Conservation (phyloP, 2,329 filamentous ascomycete genomes). For the Microsporum ferrugineum region DNA sequence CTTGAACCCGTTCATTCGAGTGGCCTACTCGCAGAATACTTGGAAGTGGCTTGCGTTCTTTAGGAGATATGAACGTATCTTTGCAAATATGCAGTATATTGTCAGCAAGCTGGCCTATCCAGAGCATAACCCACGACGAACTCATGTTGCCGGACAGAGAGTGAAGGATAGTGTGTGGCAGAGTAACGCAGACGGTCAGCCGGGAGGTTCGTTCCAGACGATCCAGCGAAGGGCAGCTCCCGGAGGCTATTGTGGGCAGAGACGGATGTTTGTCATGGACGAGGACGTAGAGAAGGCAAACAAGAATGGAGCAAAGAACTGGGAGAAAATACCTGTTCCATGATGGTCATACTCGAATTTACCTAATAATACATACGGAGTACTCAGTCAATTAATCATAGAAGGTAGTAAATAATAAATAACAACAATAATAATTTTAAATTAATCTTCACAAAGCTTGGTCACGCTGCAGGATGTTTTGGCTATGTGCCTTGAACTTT, state of each 20-base stretch:
- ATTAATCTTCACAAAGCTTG: neutral
- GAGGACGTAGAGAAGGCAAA: constrained; percentile 7
- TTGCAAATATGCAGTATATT: constrained; percentile 11
- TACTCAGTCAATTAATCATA: neutral
- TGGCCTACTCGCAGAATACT: constrained; percentile 7
- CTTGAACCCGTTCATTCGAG: constrained; percentile 9
- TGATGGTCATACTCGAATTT: neutral
- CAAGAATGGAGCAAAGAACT: constrained; percentile 7
- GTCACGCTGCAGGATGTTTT: neutral
- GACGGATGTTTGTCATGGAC: constrained; percentile 11
- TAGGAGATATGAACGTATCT: constrained; percentile 9
- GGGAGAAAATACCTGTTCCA: constrained; percentile 9
- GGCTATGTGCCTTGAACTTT: neutral
- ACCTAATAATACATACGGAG: neutral
- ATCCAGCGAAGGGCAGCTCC: constrained; percentile 4
- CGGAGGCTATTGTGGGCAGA: constrained; percentile 11
- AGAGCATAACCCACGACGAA: constrained; percentile 11
- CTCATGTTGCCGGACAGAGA: constrained; percentile 3
- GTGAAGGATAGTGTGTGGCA: constrained; percentile 6
- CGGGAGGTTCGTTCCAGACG: constrained; percentile 7
- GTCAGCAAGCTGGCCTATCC: constrained; percentile 10
- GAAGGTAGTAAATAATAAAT: neutral
- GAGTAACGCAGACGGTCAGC: neutral
- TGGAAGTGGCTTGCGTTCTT: constrained; percentile 10
- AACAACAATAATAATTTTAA: neutral